Evolutionary conservation across 1,139 yeast species (phyloP), one percentile per base, ranked within the genome.

Genomic region (Candida labiduridarum): DNA sequence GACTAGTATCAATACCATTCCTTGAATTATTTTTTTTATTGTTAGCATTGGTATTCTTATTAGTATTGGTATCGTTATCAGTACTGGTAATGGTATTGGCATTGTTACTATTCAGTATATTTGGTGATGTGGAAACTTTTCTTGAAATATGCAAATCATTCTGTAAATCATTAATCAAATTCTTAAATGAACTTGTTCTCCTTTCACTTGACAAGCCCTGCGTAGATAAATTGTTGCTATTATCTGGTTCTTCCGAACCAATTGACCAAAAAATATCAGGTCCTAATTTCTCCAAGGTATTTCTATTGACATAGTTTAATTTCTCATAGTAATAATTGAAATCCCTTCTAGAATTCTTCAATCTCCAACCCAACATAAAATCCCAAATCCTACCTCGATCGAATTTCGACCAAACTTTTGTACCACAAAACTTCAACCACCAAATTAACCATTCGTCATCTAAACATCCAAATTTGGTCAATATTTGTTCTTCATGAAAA

Each of bases 391-490:
- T 76, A 3, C 95, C 97, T 49, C 97, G 71, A 66, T 90, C 97
- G 55, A 79, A 78, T 54, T 86, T 79, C 48, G 92, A 86, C 83
- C 96, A 85, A 8, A 87, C 92, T 66, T 89, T 88, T 11, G 95
- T 82, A n/a, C 97, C 97, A 62, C 89, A 82, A 78, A 89, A 91
- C 63, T 91, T 89, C 56, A 91, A 74, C 97, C 97, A 92, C 96
- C 97, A 92, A 36, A 89, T 78, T 35, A 91, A 73, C 97, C 97
- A 92, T 62, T 88, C 95, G 59, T 89, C 95, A 59, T 89, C 92
- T 49, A 81, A 78, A 45, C 82, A 72, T 39, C 85, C 85, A 56
- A 80, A 74, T 44, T 84, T 79, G 50, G 82, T 76, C 48, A 88
- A 68, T 38, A 87, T 82, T 54, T 87, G 94, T 61, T 92, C 97